These are phyloP conservation scores for Penicilliopsis zonata DNA, from an alignment of 495 filamentous ascomycete genomes.

Conservation along the genomic window DNA sequence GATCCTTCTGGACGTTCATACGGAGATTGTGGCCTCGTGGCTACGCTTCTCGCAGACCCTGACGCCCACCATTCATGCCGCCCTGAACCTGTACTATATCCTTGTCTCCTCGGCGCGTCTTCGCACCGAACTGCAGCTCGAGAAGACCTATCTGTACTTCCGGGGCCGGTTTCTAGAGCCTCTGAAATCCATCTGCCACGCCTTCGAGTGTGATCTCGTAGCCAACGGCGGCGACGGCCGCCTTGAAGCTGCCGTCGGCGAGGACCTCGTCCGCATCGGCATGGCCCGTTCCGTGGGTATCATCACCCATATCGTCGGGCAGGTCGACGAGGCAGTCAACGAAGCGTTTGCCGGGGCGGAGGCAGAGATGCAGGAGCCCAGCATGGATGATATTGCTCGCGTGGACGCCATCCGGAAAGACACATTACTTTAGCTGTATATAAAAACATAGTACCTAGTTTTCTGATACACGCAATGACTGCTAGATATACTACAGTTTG, in stretches of 20 bases:
- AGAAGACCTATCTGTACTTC: constrained; percentile 26
- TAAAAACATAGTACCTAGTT: too few species aligned
- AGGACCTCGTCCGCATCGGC: constrained; percentile 24
- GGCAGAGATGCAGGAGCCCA: constrained; percentile 17
- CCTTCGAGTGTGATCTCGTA: constrained; percentile 22
- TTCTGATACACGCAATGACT: too few species aligned
- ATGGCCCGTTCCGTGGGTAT: constrained; percentile 28
- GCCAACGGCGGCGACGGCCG: constrained; percentile 27
- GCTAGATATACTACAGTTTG: too few species aligned
- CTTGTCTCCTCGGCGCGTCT: constrained; percentile 23
- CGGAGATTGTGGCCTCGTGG: constrained; percentile 24
- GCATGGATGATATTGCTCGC: constrained; percentile 17
- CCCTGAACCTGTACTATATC: constrained; percentile 34
- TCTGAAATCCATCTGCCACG: constrained; percentile 18
- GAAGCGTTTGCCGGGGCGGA: constrained; percentile 24
- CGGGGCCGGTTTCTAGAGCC: constrained; percentile 24
- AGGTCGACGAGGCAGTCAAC: constrained; percentile 23
- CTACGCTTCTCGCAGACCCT: constrained; percentile 24
- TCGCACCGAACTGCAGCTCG: constrained; percentile 20
- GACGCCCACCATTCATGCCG: constrained; percentile 26
- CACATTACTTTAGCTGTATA: neutral
- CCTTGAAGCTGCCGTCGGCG: constrained; percentile 26
- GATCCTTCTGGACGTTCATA: constrained; percentile 10
- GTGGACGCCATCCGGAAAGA: constrained; percentile 15
- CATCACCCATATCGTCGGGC: constrained; percentile 21